phyloP scores from a whole-genome alignment of 257 asterid genomes.

The Nicotiana tomentosiformis region DNA sequence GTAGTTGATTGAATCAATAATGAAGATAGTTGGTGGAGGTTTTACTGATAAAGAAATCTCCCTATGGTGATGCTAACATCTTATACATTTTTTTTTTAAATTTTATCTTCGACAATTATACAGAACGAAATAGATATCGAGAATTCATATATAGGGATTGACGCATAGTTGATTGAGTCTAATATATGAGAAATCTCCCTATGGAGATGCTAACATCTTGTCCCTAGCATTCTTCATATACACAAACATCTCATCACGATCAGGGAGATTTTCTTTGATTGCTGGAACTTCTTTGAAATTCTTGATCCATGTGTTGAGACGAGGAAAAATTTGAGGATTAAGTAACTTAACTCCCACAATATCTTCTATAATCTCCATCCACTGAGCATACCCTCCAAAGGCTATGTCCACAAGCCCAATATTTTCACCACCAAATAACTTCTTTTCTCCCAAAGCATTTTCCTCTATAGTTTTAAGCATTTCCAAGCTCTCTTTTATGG shows the following conservation, averaged over 20 bases:
- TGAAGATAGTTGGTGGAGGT: no score
- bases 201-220: background rate
- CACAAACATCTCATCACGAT: constrained; percentile 21
- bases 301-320: background rate
- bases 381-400: background rate
- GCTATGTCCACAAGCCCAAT: constrained; percentile 1
- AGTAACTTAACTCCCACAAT: background rate
- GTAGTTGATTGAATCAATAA: no score
- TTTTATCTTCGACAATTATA: no score
- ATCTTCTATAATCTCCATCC: constrained; percentile 5
- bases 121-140: no score
- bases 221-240: background rate
- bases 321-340: background rate
- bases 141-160: no score
- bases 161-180: no score
- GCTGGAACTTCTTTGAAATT: background rate
- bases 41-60: no score
- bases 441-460: background rate
- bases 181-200: background rate
- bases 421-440: constrained; percentile 5
- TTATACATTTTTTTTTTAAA: no score
- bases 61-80: no score
- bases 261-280: background rate
- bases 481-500: background rate
- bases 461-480: background rate